Base-by-base conservation (phyloP, 345 rosid genomes). In the Salix arbutifolia region DNA sequence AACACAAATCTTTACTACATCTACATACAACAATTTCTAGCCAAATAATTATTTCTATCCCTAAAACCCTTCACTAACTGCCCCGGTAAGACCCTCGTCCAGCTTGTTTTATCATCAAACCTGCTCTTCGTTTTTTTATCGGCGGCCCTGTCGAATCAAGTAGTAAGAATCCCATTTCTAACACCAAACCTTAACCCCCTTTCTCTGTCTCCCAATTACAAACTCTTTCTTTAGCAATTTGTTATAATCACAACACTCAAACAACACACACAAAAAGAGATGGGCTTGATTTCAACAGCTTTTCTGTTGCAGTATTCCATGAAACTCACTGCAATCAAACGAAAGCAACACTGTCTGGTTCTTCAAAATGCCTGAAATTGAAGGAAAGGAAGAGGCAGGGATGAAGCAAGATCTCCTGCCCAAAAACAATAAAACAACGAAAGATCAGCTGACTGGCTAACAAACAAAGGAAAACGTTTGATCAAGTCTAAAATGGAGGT, bases 81-180 rank as follows among this genome's bases (percentile, higher is more conserved):
- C 87, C 94, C 12, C 89, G 80, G 65, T 88, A 88, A 38, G 91
- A 90, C 33, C 91, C 89, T 79, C 91, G 70, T 14, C 94, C 94
- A 10, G 94, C 89, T 67, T 83, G 90, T 50, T 85, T 88, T 70
- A 84, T 81, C 65, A 86, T 74, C 74, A 89, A 75, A 18, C 89
- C 87, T 17, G 90, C 90, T 74, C 85, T 79, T 73, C 87, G 83
- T 78, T 84, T 87, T 78, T 84, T 87, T 50, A 81, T 79, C 72
- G 88, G 90, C 50, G 89, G 90, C 64, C 87, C 87, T 21, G 74
- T 80, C 56, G 86, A 84, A 70, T 82, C 78, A 44, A 84, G 71
- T 74, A 81, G 69, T 76, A 76, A 76, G 61, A 53, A 48, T 30
- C 83, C 73, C 94, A 88, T 90, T 42, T 62, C 83, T 68, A 67